Evolutionary conservation across 2,329 filamentous ascomycete species (phyloP), one percentile per base, ranked within the genome.

Genomic region (Sclerotinia subarctica): DNA sequence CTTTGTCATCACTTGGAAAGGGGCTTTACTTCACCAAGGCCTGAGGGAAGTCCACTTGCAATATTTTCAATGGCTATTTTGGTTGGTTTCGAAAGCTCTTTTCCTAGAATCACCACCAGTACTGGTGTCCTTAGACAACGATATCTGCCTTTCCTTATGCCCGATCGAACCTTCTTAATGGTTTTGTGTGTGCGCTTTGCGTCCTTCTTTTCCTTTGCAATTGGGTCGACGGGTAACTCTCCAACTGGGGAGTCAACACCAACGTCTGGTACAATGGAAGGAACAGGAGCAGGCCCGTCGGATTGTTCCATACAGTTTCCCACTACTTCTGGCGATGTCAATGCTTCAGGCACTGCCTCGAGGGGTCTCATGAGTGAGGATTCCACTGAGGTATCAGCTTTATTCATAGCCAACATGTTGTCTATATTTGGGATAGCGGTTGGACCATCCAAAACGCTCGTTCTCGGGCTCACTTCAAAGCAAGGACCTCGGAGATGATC

Each of bases 71-170:
- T 64, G 5, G 60, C 66, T 38, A 44, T 21, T 38, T 38, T 68
- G n/a, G 68, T 69, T 38, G 70, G 70, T 5, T 68, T 68, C 8
- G 70, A 64, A 51, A 71, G 54, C 49, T 70, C 69, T 26, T 64
- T 64, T 51, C 70, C 70, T 11, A 71, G 24, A 15, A 71, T 17
- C 5, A 71, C 51, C 19, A 65, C 59, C n/a, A 71, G 62, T 15
- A 71, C 58, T 15, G 67, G 64, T 56, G 56, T 71, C 38, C 70
- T 70, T 29, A 71, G 32, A 26, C 53, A 64, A 35, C 51, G 46
- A 21, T 26, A 54, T 26, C 69, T 59, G 29, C 68, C 38, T 26
- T 62, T 60, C 21, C 69, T 58, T 42, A 69, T 32, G 17, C 59
- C 59, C 35, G 38, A 53, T 35, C 59, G 66, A 56, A 68, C 42